Percentiles rank a stretch among this genome's conserved stretches.
Conservation (phyloP, 1,284 basidiomycete species). For the Malassezia nana region DNA sequence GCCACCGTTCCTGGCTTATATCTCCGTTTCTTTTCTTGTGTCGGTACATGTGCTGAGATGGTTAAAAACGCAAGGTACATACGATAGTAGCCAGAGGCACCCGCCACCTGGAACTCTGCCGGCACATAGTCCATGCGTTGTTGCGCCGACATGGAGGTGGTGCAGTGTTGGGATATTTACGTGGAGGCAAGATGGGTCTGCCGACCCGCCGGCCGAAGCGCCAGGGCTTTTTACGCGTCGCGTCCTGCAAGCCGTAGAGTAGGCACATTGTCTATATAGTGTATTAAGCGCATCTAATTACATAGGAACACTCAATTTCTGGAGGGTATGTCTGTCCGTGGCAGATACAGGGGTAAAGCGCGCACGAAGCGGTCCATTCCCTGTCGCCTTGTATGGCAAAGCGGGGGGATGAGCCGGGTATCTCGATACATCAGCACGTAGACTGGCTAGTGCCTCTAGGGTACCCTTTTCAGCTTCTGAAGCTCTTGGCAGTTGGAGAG, state of each 20-base stretch:
- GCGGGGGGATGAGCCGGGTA: background rate
- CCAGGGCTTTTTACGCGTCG: too few relatives aligned
- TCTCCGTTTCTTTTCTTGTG: slow-evolving; percentile 21
- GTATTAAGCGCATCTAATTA: too few relatives aligned
- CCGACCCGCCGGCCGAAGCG: background rate
- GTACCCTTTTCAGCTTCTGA: slow-evolving; percentile 3
- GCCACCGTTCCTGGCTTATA: slow-evolving; percentile 46
- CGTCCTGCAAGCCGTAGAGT: too few relatives aligned
- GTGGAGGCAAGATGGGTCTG: background rate
- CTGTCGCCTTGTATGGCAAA: background rate
- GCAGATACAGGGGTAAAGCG: background rate
- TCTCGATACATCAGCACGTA: background rate
- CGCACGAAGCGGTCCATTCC: background rate
- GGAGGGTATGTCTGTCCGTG: slow-evolving; percentile 12
- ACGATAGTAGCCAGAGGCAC: background rate
- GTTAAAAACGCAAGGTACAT: background rate
- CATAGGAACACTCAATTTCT: slow-evolving; percentile 16
- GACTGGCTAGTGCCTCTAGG: slow-evolving; percentile 1
- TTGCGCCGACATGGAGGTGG: background rate
- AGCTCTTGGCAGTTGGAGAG: background rate
- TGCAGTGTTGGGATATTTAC: slow-evolving; percentile 1
- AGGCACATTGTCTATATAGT: too few relatives aligned
- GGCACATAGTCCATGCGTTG: background rate
- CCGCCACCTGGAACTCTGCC: background rate
- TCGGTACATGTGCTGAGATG: background rate